Conservation (phyloP, 2,329 filamentous ascomycete genomes). For the Phialophora expanda region DNA sequence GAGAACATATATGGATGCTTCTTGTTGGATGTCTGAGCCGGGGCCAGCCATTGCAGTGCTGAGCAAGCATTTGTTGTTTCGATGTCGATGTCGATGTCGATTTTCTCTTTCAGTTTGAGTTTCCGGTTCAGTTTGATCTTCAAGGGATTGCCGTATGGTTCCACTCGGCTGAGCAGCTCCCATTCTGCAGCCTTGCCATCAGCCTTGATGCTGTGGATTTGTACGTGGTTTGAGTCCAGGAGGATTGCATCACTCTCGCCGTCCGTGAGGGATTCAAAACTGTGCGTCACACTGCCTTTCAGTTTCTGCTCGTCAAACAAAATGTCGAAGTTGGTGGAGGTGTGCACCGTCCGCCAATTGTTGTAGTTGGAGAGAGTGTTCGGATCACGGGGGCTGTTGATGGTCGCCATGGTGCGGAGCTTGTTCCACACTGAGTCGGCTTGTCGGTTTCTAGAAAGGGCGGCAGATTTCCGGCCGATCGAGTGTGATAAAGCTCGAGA, state of each 20-base stretch:
- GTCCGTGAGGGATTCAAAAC: slow-evolving; percentile 77
- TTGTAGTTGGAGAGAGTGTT: slow-evolving; percentile 93
- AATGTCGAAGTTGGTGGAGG: slow-evolving; percentile 78
- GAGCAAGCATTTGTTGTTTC: slow-evolving; percentile 88
- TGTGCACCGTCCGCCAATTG: slow-evolving; percentile 83
- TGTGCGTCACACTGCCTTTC: slow-evolving; percentile 75
- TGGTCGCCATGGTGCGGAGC: slow-evolving; percentile 42
- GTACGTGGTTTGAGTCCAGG: slow-evolving; percentile 84
- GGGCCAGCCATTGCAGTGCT: slow-evolving; percentile 92
- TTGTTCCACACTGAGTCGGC: slow-evolving; percentile 10
- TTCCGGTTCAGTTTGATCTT: slow-evolving; percentile 56
- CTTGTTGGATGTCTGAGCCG: slow-evolving; percentile 91
- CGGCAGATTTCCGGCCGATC: not conserved
- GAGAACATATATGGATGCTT: slow-evolving; percentile 98
- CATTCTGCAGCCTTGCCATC: slow-evolving; percentile 69
- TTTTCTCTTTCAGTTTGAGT: slow-evolving; percentile 52
- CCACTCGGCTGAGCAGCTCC: slow-evolving; percentile 70
- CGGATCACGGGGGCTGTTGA: slow-evolving; percentile 70
- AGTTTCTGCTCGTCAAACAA: slow-evolving; percentile 81
- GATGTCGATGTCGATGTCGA: slow-evolving; percentile 67
- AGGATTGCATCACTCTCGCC: slow-evolving; percentile 76
- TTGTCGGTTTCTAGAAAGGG: slow-evolving; percentile 2
- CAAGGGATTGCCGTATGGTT: slow-evolving; percentile 66
- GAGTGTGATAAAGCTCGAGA: slow-evolving; percentile 8
- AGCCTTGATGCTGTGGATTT: slow-evolving; percentile 73